Conservation (phyloP, 163 green algal genomes). For the Trebouxia gelatinosa region DNA sequence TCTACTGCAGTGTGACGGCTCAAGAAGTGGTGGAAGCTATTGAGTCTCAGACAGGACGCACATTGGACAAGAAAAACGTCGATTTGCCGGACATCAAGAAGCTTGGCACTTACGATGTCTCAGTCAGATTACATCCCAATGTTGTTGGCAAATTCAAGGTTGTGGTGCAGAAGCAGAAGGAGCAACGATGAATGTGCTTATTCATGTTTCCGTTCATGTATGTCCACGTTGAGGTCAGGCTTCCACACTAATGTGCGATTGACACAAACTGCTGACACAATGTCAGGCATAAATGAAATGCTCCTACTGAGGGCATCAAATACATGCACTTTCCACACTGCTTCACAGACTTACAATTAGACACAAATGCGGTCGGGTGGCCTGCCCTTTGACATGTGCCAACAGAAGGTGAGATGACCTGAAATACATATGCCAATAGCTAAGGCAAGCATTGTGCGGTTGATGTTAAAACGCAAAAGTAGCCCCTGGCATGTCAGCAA, state of each 20-base stretch:
- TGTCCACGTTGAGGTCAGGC: neutral
- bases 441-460: no score
- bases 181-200: neutral
- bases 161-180: constrained; percentile 66
- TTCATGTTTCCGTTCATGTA: neutral
- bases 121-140: constrained; percentile 78
- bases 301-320: no score
- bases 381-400: neutral
- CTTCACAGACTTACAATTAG: no score
- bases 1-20: constrained; percentile 62
- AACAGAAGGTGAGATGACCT: neutral
- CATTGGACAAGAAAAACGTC: constrained; percentile 75
- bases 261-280: no score
- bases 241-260: neutral
- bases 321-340: no score
- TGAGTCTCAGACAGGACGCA: constrained; percentile 80
- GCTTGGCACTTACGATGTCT: constrained; percentile 79
- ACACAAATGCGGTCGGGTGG: no score
- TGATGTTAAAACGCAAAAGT: no score
- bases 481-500: no score
- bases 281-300: no score
- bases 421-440: neutral
- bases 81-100: constrained; percentile 88
- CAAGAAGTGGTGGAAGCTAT: constrained; percentile 83
- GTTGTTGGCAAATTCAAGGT: constrained; percentile 78